Conservation (phyloP, 2,329 filamentous ascomycete genomes). For the Xenoacremonium recifei region DNA sequence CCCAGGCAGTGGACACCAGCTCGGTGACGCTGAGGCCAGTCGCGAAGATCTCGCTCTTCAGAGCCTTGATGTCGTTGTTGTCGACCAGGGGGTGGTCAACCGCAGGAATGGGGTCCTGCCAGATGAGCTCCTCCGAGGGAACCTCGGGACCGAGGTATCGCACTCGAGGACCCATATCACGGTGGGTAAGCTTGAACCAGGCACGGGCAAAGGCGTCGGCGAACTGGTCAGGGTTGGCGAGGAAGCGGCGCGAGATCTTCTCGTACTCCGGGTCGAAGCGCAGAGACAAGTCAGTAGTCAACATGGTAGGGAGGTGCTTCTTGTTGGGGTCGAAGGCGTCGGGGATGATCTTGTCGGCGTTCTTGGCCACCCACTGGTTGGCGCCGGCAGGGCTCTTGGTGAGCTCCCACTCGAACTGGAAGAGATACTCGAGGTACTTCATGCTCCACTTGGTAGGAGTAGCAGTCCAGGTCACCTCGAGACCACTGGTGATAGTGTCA, state of each 20-base stretch:
- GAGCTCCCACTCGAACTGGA: constrained; percentile 77
- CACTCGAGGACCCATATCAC: constrained; percentile 70
- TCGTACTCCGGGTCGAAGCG: constrained; percentile 73
- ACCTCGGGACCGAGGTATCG: constrained; percentile 76
- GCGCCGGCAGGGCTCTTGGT: constrained; percentile 74
- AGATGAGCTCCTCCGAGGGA: constrained; percentile 66
- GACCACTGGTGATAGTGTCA: constrained; percentile 71
- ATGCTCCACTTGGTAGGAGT: constrained; percentile 68
- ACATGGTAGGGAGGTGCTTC: constrained; percentile 71
- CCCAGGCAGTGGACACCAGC: constrained; percentile 66
- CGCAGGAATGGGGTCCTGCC: constrained; percentile 72
- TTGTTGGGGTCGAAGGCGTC: constrained; percentile 66
- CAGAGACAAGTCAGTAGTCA: constrained; percentile 73
- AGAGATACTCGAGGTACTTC: constrained; percentile 72
- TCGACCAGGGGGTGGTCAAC: constrained; percentile 58
- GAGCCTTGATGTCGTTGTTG: constrained; percentile 56
- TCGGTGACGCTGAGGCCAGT: constrained; percentile 58
- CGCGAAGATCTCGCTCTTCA: constrained; percentile 69
- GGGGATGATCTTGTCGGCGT: constrained; percentile 62
- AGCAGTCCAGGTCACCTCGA: constrained; percentile 78
- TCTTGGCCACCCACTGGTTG: constrained; percentile 75
- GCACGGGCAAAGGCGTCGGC: constrained; percentile 69
- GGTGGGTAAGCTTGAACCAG: constrained; percentile 83
- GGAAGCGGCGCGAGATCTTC: constrained; percentile 72
- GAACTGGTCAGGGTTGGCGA: constrained; percentile 67